These are phyloP conservation scores for Myriosclerotinia curreyana DNA, from an alignment of 2,329 filamentous ascomycete genomes.

Conservation along the genomic window DNA sequence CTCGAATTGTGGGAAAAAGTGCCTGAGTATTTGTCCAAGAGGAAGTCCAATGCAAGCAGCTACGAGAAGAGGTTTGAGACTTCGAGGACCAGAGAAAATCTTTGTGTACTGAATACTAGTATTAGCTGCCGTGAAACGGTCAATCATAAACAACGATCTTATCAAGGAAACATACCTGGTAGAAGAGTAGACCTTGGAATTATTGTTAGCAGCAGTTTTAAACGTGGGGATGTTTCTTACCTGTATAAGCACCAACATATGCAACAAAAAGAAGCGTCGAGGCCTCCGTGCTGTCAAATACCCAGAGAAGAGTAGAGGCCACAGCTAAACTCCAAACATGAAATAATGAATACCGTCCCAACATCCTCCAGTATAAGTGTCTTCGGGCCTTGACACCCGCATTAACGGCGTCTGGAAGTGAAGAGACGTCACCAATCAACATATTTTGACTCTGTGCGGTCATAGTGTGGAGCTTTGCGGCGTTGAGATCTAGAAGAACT, in stretches of 20 bases:
- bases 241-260: conserved; percentile 41
- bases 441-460: conserved; percentile 17
- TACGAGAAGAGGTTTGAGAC: conserved; percentile 47
- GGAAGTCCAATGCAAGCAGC: conserved; percentile 47
- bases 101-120: conserved; percentile 46
- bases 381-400: conserved; percentile 39
- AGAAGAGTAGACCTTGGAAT: conserved; percentile 13
- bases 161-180: conserved; percentile 12
- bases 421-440: conserved; percentile 19
- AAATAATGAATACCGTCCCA: conserved; percentile 48
- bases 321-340: conserved; percentile 39
- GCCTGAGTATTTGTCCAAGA: conserved; percentile 46
- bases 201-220: not conserved
- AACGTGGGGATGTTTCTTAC: conserved; percentile 1
- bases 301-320: conserved; percentile 50
- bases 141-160: not conserved
- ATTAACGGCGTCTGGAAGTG: conserved; percentile 15
- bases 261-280: conserved; percentile 49
- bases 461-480: conserved; percentile 18
- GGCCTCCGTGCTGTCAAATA: conserved; percentile 45
- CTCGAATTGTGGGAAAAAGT: conserved; percentile 41
- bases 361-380: conserved; percentile 37
- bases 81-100: conserved; percentile 50
- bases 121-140: not conserved
- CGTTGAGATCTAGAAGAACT: conserved; percentile 40